Conservation (phyloP, 1,284 basidiomycete genomes). For the Microbotryomycetes sp. region DNA sequence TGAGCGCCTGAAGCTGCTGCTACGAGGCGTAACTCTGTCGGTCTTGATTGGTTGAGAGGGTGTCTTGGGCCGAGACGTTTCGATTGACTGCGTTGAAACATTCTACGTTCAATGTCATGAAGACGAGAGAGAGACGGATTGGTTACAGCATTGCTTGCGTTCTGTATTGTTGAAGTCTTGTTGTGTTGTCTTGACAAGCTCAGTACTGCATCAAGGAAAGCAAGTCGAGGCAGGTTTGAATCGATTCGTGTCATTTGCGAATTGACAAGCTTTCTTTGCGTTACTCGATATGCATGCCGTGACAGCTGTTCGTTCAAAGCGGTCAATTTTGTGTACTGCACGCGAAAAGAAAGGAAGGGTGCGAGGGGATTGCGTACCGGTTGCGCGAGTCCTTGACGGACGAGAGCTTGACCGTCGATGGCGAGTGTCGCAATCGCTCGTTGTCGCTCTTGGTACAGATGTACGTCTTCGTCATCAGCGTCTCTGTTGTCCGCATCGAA, state of each 20-base stretch:
- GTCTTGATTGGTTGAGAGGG: not conserved
- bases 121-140: too few relatives aligned
- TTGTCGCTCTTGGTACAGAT: not conserved
- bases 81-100: not conserved
- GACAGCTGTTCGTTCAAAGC: not conserved
- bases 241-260: not conserved
- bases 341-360: too few relatives aligned
- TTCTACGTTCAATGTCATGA: not conserved
- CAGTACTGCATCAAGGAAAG: not conserved
- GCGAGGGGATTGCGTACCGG: not conserved
- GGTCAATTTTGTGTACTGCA: not conserved
- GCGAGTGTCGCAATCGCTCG: not conserved
- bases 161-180: not conserved
- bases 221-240: not conserved
- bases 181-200: not conserved
- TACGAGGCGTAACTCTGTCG: too few relatives aligned
- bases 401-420: not conserved
- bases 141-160: too few relatives aligned
- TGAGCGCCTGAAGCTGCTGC: too few relatives aligned
- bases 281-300: not conserved
- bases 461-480: not conserved
- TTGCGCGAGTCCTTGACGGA: not conserved
- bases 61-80: not conserved
- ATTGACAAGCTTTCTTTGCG: not conserved
- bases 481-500: not conserved